Evolutionary conservation across 2,329 filamentous ascomycete species (phyloP), one percentile per base, ranked within the genome.

Genomic region (Aspergillus sclerotialis): DNA sequence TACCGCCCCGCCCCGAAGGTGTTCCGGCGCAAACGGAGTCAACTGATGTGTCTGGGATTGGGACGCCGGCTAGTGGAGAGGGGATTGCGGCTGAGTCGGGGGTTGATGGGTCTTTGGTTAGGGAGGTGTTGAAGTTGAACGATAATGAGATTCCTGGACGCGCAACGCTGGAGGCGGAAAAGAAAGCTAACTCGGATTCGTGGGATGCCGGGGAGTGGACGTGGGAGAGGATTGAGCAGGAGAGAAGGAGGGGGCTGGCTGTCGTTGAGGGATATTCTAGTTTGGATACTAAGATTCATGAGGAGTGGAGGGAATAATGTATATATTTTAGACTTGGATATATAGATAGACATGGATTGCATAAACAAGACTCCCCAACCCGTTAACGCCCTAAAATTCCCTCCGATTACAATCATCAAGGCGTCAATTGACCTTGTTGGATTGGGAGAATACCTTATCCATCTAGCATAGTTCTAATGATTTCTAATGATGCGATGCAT

Each of bases 1-100:
- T 96, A 32, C 92, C 92, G 0, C 65, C 73, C 37, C 72, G 80
- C 30, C 86, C 87, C 0, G 78, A 74, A 8, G 81, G 80, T 5
- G 33, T 19, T 7, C 43, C 52, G 24, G 28, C 27, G 5, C 15
- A 32, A 19, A 30, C 27, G 9, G 48, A 51, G 15, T 50, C 46
- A 11, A 44, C 42, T 19, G 47, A 58, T 36, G 33, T 45, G 33
- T 50, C 55, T 19, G 53, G 58, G 5, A 53, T 49, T 15, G 55
- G 45, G 12, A 58, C 60, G 2, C 52, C 60, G 11, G 44, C 47
- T 24, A 54, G 42, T 14, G 49, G 49, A 3, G 58, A 63, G 18
- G 60, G 55, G 4, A 52, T 61, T 24, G 50, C 49, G 10, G 53
- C 52, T 8, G 51, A 54, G 11, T 46, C 48, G 3, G 51, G 49